Conservation (phyloP, 495 filamentous ascomycete species). For the Cenococcum geophilum region DNA sequence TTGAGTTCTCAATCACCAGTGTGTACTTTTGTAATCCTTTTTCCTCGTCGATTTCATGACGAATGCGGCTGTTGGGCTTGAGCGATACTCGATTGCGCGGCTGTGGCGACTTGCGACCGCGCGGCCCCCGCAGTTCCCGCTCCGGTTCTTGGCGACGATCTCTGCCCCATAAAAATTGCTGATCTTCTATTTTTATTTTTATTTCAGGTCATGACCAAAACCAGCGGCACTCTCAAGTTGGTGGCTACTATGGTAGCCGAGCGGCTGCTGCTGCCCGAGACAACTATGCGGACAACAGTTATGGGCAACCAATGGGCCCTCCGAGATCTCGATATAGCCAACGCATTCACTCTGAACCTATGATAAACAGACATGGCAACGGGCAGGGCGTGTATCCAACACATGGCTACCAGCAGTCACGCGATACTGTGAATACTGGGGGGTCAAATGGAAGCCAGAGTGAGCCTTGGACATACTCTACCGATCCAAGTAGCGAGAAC, state of each 20-base stretch:
- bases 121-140: conserved; percentile 1
- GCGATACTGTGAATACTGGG: conserved; percentile 73
- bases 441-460: conserved; percentile 63
- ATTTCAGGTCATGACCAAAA: conserved; percentile 20
- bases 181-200: not conserved
- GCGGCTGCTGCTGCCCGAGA: conserved; percentile 49
- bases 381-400: conserved; percentile 53
- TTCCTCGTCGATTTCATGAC: not conserved
- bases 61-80: conserved; percentile 1
- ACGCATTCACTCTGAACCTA: conserved; percentile 40
- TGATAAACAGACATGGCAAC: conserved; percentile 38
- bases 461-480: conserved; percentile 71
- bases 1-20: not conserved
- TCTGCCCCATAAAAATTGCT: not conserved
- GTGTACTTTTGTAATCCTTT: not conserved
- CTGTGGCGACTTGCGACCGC: not conserved
- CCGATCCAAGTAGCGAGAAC: conserved; percentile 85
- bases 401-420: conserved; percentile 66
- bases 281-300: conserved; percentile 44
- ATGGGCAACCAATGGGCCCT: conserved; percentile 14
- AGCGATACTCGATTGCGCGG: not conserved
- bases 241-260: conserved; percentile 27
- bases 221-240: conserved; percentile 25
- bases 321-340: conserved; percentile 27
- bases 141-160: conserved; percentile 6